phyloP scores from a whole-genome alignment of 1,284 basidiomycete genomes.

The Calocybe gambosa region DNA sequence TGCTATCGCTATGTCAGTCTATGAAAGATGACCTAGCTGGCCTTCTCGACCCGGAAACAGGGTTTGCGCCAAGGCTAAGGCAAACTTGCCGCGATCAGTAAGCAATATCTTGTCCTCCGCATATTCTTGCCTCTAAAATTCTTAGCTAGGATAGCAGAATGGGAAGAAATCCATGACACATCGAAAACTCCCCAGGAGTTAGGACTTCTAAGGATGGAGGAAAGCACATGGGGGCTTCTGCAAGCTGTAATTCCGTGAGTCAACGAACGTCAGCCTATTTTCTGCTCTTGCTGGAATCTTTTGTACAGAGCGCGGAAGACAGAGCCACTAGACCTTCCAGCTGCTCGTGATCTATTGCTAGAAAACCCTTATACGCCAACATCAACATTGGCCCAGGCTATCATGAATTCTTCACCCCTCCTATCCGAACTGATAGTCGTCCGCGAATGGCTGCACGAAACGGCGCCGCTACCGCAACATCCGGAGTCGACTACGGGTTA shows the following conservation, averaged over 20 bases:
- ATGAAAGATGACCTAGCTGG: conserved; percentile 54
- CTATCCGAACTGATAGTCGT: conserved; percentile 70
- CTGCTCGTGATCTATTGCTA: conserved; percentile 46
- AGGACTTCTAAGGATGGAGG: conserved; percentile 63
- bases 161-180: conserved; percentile 36
- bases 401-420: conserved; percentile 54
- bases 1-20: conserved; percentile 51
- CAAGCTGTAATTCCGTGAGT: conserved; percentile 67
- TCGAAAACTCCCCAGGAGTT: conserved; percentile 42
- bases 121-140: background rate
- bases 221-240: conserved; percentile 76
- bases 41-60: conserved; percentile 57
- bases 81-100: conserved; percentile 62
- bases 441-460: conserved; percentile 79
- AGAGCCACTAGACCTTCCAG: conserved; percentile 36
- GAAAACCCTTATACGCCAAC: conserved; percentile 78
- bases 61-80: conserved; percentile 63
- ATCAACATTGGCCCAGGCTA: conserved; percentile 62
- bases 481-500: conserved; percentile 75
- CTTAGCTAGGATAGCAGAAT: conserved; percentile 42
- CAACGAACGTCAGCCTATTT: background rate
- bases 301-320: conserved; percentile 55
- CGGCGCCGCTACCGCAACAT: conserved; percentile 47
- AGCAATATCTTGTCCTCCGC: conserved; percentile 20
- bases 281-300: background rate